Base-by-base conservation (phyloP, 2,329 filamentous ascomycete genomes). In the Eutypa lata region DNA sequence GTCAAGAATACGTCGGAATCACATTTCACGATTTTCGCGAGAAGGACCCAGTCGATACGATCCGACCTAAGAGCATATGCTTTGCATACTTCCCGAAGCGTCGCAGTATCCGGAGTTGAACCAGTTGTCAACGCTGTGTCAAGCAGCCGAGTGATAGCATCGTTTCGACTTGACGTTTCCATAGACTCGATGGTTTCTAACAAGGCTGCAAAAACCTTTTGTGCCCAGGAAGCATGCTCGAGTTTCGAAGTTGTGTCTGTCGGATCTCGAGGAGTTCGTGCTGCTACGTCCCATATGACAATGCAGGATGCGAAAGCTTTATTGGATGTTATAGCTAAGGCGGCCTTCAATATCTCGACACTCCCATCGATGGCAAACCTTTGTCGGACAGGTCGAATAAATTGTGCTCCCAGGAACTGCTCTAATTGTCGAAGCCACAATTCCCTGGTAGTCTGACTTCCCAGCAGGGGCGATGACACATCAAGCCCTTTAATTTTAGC, bases 381-480 rank as follows among this genome's bases (percentile, higher is more conserved):
- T 1, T 76, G 71, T 52, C 77, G 74, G 1, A 77, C 76, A 1
- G 81, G 80, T 2, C 80, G 71, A 45, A 83, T 73, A 51, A 84
- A 68, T 58, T 75, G 79, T 31, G 72, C 72, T 44, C 75, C 74
- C 59, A 83, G 68, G 47, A 84, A 79, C 2, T 65, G 70, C 48
- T 76, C 72, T 1, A 84, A 65, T 43, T 78, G 76, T 3, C 63
- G 62, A 1, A 68, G 65, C 82, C 81, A 84, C 3, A 63, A 64
- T 3, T 64, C 61, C 49, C 61, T 63, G 18, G 66, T 63, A n/a
- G 55, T 53, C 7, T 57, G 48, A 8, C 64, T 61, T n/a, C 63
- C 51, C 2, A 51, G 51, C 24, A 59, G 56, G 19, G 57, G 57
- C 48, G 45, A 57, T 6, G 47, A 51, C 7, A 44, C 51, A 28